Percentiles rank a stretch among this genome's conserved stretches.
These are phyloP conservation scores for Annulohypoxylon nitens DNA, from an alignment of 495 filamentous ascomycete genomes.

Conservation along the genomic window DNA sequence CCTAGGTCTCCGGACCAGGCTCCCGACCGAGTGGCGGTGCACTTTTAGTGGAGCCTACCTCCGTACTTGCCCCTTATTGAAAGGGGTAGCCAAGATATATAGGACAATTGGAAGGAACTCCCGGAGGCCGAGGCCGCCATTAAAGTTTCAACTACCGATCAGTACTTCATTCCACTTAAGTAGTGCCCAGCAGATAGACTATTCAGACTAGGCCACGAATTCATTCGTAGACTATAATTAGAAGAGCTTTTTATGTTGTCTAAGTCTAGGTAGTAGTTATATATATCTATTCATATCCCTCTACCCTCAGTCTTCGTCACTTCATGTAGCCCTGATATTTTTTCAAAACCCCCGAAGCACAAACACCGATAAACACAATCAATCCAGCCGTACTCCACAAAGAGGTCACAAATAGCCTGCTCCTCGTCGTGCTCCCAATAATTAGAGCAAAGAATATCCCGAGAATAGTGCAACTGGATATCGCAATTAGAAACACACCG, in stretches of 20 bases:
- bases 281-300: not conserved
- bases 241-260: too few relatives aligned
- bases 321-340: constrained; percentile 1
- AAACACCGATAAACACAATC: constrained; percentile 6
- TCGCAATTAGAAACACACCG: not conserved
- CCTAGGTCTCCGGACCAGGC: not conserved
- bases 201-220: too few relatives aligned
- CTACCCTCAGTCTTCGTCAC: not conserved
- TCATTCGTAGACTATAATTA: too few relatives aligned
- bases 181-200: too few relatives aligned
- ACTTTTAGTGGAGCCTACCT: not conserved
- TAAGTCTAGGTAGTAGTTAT: not conserved
- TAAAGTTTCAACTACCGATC: too few relatives aligned
- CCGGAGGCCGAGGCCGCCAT: constrained; percentile 13
- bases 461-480: constrained; percentile 1
- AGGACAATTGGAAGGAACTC: too few relatives aligned
- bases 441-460: not conserved
- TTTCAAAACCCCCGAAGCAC: not conserved
- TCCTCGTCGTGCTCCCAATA: constrained; percentile 9
- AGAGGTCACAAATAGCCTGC: not conserved
- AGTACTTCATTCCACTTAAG: too few relatives aligned
- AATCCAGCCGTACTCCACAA: not conserved
- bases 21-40: not conserved
- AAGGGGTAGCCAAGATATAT: too few relatives aligned
- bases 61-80: too few relatives aligned